phyloP scores from a whole-genome alignment of 148 eudicot species.

The Chenopodium formosanum region DNA sequence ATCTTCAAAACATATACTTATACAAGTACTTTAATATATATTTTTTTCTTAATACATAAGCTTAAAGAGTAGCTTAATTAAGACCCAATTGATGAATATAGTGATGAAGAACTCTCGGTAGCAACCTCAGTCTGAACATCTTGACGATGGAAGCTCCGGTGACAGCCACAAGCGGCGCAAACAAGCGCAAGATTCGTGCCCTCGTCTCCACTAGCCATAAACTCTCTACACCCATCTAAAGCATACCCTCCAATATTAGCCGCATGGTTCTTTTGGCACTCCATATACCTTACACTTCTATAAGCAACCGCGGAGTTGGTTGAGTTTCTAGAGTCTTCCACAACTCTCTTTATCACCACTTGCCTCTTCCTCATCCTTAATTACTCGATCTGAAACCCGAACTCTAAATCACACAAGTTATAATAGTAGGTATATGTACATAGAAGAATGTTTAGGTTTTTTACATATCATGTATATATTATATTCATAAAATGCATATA shows the following conservation, averaged over 20 bases:
- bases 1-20: not conserved
- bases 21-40: no score
- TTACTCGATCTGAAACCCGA: no score
- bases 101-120: not conserved
- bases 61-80: not conserved
- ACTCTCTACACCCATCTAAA: conserved; percentile 47
- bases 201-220: conserved; percentile 30
- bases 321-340: not conserved
- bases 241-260: conserved; percentile 47
- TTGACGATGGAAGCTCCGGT: conserved; percentile 47
- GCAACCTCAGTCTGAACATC: conserved; percentile 1
- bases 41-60: no score
- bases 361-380: conserved; percentile 29
- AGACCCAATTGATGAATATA: not conserved
- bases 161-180: conserved; percentile 53
- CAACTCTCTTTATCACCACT: conserved; percentile 14
- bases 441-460: not conserved
- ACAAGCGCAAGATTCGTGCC: conserved; percentile 29
- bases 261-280: conserved; percentile 54
- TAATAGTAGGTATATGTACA: not conserved
- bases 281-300: conserved; percentile 31
- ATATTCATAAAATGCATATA: conserved; percentile 9
- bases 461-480: no score
- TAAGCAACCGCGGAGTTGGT: not conserved
- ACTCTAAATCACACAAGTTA: not conserved